Evolutionary conservation across 371 early-diverging fungal species (phyloP).

Genomic region (Mucor piriformis): DNA sequence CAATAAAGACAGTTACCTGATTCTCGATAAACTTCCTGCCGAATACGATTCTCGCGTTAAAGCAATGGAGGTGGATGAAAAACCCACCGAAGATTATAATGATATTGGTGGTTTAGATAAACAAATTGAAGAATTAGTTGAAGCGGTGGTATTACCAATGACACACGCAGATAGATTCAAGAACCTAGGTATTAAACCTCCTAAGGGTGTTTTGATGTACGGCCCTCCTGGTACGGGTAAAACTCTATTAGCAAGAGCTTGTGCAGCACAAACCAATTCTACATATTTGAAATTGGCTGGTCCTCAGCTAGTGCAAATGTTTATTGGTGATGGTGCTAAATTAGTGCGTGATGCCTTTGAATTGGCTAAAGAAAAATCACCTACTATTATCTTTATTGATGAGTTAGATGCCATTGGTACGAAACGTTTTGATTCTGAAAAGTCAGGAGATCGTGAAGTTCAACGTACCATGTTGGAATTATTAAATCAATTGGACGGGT

Average conservation of each 20-base stretch:
- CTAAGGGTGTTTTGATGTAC: conserved; percentile 99
- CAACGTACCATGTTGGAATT: conserved; percentile 99
- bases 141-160: conserved; percentile 99
- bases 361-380: conserved; percentile 98
- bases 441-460: conserved; percentile 99
- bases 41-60: conserved; percentile 95
- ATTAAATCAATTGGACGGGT: conserved; percentile 99
- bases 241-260: conserved; percentile 97
- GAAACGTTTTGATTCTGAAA: conserved; percentile 98
- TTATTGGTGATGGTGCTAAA: conserved; percentile 99
- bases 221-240: conserved; percentile 99
- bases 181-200: conserved; percentile 97
- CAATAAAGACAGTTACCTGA: conserved; percentile 99
- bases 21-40: conserved; percentile 98
- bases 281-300: conserved; percentile 98
- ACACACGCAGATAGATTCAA: conserved; percentile 97
- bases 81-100: conserved; percentile 99
- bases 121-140: conserved; percentile 99
- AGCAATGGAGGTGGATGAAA: conserved; percentile 99
- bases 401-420: conserved; percentile 99
- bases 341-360: conserved; percentile 99
- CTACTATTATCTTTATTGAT: conserved; percentile 99
- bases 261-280: conserved; percentile 97
- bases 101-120: conserved; percentile 99
- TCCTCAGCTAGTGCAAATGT: conserved; percentile 99